Conservation (phyloP, 306 rosid species). For the Prunus mongolica region DNA sequence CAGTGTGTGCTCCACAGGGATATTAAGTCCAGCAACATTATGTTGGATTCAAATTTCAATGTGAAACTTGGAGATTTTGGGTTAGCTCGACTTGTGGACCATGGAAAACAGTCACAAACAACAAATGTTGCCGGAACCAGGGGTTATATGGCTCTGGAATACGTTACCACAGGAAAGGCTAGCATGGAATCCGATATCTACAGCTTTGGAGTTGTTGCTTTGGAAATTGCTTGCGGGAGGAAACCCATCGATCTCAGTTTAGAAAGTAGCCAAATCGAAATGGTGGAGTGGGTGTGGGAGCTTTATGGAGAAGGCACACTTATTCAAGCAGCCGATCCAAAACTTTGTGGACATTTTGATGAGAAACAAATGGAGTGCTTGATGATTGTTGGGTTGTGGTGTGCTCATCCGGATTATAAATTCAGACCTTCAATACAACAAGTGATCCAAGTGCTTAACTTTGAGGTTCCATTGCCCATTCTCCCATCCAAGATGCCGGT, state of each 20-base stretch:
- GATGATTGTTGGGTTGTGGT: slow-evolving; percentile 4
- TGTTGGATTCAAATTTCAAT: too few relatives aligned
- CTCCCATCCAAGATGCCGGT: slow-evolving; percentile 1
- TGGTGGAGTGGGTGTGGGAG: slow-evolving; percentile 1
- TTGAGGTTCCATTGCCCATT: slow-evolving; percentile 4
- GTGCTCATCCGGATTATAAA: slow-evolving; percentile 1
- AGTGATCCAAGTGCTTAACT: not conserved
- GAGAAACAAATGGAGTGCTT: not conserved
- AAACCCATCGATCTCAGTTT: not conserved
- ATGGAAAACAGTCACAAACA: not conserved
- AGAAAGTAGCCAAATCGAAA: not conserved
- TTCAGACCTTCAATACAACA: not conserved
- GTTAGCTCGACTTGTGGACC: not conserved
- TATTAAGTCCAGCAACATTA: too few relatives aligned
- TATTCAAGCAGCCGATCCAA: slow-evolving; percentile 1
- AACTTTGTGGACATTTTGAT: not conserved
- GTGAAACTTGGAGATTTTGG: not conserved
- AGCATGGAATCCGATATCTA: not conserved
- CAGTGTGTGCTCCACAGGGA: too few relatives aligned
- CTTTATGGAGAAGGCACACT: not conserved
- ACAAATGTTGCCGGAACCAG: not conserved
- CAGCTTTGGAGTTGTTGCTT: slow-evolving; percentile 1
- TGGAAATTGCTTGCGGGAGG: slow-evolving; percentile 4
- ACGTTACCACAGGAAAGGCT: not conserved
- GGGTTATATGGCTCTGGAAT: slow-evolving; percentile 3